Conservation (phyloP, 2,329 filamentous ascomycete species). For the Magnaporthales sp. region DNA sequence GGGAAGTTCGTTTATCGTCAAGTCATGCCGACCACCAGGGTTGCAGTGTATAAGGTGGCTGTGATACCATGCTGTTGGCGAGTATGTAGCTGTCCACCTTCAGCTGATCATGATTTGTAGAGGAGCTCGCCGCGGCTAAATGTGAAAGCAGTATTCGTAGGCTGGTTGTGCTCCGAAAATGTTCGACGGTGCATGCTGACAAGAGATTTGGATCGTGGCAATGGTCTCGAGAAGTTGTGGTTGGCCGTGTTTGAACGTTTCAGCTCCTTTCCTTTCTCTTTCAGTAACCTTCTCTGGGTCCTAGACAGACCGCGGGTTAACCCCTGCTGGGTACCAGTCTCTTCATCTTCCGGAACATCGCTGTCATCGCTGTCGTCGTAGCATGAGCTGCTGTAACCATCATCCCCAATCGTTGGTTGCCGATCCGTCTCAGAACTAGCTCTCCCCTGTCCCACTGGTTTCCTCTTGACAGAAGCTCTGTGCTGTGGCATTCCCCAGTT, state of each 20-base stretch:
- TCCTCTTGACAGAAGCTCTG: neutral
- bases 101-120: neutral
- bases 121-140: neutral
- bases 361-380: neutral
- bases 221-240: conserved; percentile 6
- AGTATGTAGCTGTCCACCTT: neutral
- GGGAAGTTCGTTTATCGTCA: neutral
- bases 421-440: neutral
- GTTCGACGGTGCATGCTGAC: neutral
- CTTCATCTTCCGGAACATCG: neutral
- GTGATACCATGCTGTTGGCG: neutral
- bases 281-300: conserved; percentile 1
- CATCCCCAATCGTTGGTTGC: neutral
- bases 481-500: neutral
- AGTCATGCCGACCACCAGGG: neutral
- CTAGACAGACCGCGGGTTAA: neutral
- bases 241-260: neutral
- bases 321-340: neutral
- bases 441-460: neutral
- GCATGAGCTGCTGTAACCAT: neutral
- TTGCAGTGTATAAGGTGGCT: neutral
- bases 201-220: conserved; percentile 3
- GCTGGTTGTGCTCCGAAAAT: neutral
- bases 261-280: neutral
- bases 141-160: neutral